Conservation (phyloP, 345 rosid genomes). For the Euphorbia peplus region DNA sequence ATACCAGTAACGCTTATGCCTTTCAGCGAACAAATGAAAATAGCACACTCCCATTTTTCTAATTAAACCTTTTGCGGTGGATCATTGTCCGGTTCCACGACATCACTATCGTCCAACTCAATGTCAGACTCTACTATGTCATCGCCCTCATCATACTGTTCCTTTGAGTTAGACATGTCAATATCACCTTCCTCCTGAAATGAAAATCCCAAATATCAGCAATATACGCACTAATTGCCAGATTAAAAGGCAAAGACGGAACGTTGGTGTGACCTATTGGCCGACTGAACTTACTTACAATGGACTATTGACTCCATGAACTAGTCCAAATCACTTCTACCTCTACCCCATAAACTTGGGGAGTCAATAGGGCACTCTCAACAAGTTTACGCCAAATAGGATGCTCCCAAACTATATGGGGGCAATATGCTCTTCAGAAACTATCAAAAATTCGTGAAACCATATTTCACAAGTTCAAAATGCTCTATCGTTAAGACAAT, state of each 20-base stretch:
- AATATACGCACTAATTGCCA: background rate
- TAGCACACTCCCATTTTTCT: background rate
- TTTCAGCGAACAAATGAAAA: conserved; percentile 3
- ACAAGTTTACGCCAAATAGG: too few species aligned
- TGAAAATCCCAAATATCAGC: background rate
- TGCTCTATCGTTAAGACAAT: background rate
- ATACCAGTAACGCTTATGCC: background rate
- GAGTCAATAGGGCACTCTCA: too few species aligned
- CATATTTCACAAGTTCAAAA: too few species aligned
- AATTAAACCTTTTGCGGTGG: conserved; percentile 71
- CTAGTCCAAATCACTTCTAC: too few species aligned
- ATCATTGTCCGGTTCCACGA: conserved; percentile 66
- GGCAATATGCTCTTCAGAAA: background rate
- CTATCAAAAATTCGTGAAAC: too few species aligned
- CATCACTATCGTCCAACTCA: conserved; percentile 66
- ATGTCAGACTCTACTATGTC: conserved; percentile 65
- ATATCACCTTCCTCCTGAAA: conserved; percentile 44
- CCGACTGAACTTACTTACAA: too few species aligned
- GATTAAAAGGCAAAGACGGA: background rate
- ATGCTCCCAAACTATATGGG: background rate
- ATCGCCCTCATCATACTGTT: conserved; percentile 37
- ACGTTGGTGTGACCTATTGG: too few species aligned
- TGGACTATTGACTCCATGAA: too few species aligned
- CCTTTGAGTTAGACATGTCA: conserved; percentile 40
- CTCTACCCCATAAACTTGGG: too few species aligned